Percentiles rank a stretch among this genome's conserved stretches.
These are phyloP conservation scores for Xylaria venustula DNA, from an alignment of 495 filamentous ascomycete genomes.

Conservation along the genomic window DNA sequence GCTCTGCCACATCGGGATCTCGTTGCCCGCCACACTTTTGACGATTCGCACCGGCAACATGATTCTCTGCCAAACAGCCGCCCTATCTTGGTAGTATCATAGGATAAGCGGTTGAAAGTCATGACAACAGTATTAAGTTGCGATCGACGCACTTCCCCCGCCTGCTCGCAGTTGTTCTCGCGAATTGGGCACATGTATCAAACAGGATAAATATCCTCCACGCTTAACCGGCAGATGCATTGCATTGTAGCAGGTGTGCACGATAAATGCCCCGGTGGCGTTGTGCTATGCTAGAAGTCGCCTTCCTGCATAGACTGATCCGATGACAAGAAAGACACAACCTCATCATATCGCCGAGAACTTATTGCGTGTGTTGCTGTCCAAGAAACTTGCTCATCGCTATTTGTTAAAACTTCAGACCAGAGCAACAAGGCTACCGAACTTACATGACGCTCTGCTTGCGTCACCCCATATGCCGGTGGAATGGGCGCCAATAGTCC, in stretches of 20 bases:
- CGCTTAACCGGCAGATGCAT: neutral
- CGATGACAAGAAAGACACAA: neutral
- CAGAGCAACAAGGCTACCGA: neutral
- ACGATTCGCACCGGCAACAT: neutral
- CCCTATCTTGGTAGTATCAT: too few relatives aligned
- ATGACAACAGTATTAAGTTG: neutral
- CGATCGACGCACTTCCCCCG: neutral
- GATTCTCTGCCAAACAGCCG: neutral
- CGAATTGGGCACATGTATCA: neutral
- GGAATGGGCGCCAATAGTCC: neutral
- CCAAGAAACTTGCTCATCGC: neutral
- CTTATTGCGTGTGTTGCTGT: conserved; percentile 1
- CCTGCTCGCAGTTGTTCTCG: conserved; percentile 1
- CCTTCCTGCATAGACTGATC: conserved; percentile 1
- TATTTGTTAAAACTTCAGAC: neutral
- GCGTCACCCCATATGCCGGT: neutral
- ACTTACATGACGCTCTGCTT: neutral
- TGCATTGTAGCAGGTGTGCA: neutral
- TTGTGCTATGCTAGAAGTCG: neutral
- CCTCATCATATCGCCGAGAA: conserved; percentile 1
- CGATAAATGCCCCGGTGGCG: conserved; percentile 8
- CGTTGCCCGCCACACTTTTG: neutral
- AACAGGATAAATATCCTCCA: neutral
- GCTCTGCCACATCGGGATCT: conserved; percentile 25
- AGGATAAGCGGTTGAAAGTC: neutral